Base-by-base conservation (phyloP, 257 asterid genomes). In the Thymus mandschuricus region DNA sequence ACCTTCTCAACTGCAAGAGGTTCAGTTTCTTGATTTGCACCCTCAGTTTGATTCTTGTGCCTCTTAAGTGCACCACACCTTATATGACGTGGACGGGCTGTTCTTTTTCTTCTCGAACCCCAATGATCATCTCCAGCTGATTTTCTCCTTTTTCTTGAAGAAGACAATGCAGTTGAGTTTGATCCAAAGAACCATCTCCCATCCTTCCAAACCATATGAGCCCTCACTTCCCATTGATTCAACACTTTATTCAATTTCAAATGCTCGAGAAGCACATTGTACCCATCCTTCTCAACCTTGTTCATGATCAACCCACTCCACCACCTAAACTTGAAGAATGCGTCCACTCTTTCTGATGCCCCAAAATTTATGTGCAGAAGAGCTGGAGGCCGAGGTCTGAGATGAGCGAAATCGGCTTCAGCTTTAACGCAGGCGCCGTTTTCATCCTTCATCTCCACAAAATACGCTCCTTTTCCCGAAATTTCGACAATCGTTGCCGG, bases 121-220 rank as follows among this genome's bases (percentile, higher is more conserved):
- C 38, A 2, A 3, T 38, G 41, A 38, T 5, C 6, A 38, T 38
- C 7, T 38, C 6, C 6, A 5, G 1, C 41, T 38, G 6, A 5
- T 38, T 38, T 38, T 38, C 41, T 38, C 6, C 6, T 38, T 38
- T 38, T 38, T 38, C 7, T 38, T 38, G 41, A 38, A 38, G 41
- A 7, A 38, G 41, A 38, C 6, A 7, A 0, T 4, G 41, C 6
- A 1, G 4, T 7, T 15, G 57, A 51, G 52, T 10, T 38, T 68
- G 41, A 11, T 7, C 9, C 13, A 8, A 69, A 77, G 76, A 79
- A 76, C 96, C 96, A 92, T 64, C 77, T 83, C 10, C 87, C 92
- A 52, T 85, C 82, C 69, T 77, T 86, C 96, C 96, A 89, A 15
- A 84, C 92, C 87, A 89, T 72, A 75, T 80, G 96, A 74, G 88